phyloP scores from a whole-genome alignment of 306 rosid species.

The Gleditsia sinensis region DNA sequence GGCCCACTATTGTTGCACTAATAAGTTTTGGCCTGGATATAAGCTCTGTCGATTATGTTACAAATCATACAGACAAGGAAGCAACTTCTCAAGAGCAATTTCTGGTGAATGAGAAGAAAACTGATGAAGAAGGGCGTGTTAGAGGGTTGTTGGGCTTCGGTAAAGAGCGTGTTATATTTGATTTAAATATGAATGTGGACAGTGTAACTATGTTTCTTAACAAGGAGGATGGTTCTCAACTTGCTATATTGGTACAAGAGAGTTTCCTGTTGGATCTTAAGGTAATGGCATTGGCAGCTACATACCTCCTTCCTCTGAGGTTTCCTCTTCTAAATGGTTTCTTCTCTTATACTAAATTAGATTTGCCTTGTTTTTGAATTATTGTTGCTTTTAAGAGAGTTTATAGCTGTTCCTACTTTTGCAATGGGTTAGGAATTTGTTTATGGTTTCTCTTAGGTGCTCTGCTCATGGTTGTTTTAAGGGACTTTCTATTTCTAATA shows the following conservation, averaged over 20 bases:
- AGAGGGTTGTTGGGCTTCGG: slow-evolving; percentile 89
- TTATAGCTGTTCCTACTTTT: background rate
- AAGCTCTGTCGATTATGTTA: background rate
- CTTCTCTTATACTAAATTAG: background rate
- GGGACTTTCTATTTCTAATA: background rate
- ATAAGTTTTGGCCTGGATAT: slow-evolving; percentile 18
- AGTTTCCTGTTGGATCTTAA: slow-evolving; percentile 80
- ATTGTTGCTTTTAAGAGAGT: background rate
- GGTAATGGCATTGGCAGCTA: slow-evolving; percentile 49
- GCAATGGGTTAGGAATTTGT: background rate
- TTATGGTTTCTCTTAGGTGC: background rate
- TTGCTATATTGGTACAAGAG: slow-evolving; percentile 91
- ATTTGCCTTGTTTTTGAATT: background rate
- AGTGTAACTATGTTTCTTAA: slow-evolving; percentile 88
- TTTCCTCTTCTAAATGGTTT: slow-evolving; percentile 10
- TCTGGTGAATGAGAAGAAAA: slow-evolving; percentile 57
- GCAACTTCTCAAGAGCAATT: slow-evolving; percentile 45
- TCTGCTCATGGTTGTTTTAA: background rate
- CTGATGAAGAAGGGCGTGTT: slow-evolving; percentile 70
- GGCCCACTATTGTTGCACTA: slow-evolving; percentile 23
- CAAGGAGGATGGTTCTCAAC: slow-evolving; percentile 91
- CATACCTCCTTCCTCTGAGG: slow-evolving; percentile 8
- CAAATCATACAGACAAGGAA: background rate
- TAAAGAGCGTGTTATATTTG: slow-evolving; percentile 83
- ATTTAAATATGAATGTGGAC: slow-evolving; percentile 85